Conservation (phyloP, 805 yeast species). For the Cyberlindnera japonica region DNA sequence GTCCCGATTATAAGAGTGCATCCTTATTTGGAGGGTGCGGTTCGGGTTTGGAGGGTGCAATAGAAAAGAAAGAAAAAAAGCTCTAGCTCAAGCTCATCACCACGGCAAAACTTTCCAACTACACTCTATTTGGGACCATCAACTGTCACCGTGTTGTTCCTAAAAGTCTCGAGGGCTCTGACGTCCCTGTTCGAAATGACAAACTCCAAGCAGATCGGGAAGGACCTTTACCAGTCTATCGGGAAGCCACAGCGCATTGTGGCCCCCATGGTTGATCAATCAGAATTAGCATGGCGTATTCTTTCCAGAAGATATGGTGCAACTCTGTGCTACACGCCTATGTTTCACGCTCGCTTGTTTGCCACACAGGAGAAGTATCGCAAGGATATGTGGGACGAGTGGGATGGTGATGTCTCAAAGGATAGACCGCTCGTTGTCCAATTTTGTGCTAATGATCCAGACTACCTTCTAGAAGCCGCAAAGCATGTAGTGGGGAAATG, state of each 20-base stretch:
- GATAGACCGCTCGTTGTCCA: conserved; percentile 93
- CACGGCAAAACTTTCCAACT: neutral
- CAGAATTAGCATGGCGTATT: conserved; percentile 93
- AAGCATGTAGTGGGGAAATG: conserved; percentile 73
- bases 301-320: conserved; percentile 89
- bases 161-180: neutral
- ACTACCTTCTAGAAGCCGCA: conserved; percentile 77
- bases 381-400: conserved; percentile 60
- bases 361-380: conserved; percentile 83
- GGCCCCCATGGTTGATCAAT: conserved; percentile 98
- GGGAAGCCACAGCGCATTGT: conserved; percentile 81
- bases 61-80: neutral
- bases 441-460: conserved; percentile 96
- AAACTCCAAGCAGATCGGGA: conserved; percentile 44
- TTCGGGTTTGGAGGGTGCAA: too few relatives aligned
- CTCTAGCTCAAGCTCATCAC: neutral
- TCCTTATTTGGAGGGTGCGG: neutral
- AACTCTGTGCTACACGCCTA: conserved; percentile 90
- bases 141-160: neutral
- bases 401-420: conserved; percentile 61
- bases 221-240: conserved; percentile 63
- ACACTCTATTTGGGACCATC: too few relatives aligned
- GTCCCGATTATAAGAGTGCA: neutral
- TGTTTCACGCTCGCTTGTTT: conserved; percentile 91
- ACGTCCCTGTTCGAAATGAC: conserved; percentile 16